Evolutionary conservation across 345 rosid species (phyloP).

Genomic region (Mangifera indica): DNA sequence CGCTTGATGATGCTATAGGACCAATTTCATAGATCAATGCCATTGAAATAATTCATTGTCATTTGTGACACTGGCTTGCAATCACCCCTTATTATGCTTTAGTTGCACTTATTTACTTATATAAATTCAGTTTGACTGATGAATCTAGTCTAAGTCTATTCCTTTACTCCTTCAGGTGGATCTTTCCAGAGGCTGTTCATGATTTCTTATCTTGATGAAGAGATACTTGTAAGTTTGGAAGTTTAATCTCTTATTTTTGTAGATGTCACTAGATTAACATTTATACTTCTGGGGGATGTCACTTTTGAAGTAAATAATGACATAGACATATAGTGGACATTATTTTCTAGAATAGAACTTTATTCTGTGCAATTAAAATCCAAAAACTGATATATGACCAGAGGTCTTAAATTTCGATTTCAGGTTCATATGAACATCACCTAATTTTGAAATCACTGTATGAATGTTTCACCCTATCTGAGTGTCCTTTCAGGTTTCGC

Average conservation of each 20-base stretch:
- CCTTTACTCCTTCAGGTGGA: constrained; percentile 55
- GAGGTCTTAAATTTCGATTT: background rate
- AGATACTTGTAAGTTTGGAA: constrained; percentile 68
- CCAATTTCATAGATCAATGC: background rate
- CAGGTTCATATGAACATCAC: background rate
- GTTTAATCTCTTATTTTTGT: background rate
- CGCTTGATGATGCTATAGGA: background rate
- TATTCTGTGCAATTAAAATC: background rate
- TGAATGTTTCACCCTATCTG: background rate
- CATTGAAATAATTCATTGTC: background rate
- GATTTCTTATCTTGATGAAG: constrained; percentile 95
- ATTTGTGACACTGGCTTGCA: background rate
- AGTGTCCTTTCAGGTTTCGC: background rate
- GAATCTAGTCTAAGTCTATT: constrained; percentile 10
- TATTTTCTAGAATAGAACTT: background rate
- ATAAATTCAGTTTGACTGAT: constrained; percentile 4
- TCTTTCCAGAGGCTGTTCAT: constrained; percentile 82
- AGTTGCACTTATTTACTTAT: background rate
- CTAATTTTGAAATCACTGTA: background rate
- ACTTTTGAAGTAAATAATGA: background rate
- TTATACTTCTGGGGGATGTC: background rate
- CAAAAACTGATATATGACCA: background rate
- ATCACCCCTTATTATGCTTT: background rate
- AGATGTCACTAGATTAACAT: background rate
- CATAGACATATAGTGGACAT: background rate